Percentiles rank a stretch among this genome's conserved stretches.
Conservation (phyloP, 306 rosid genomes). For the Fragaria ananassa region DNA sequence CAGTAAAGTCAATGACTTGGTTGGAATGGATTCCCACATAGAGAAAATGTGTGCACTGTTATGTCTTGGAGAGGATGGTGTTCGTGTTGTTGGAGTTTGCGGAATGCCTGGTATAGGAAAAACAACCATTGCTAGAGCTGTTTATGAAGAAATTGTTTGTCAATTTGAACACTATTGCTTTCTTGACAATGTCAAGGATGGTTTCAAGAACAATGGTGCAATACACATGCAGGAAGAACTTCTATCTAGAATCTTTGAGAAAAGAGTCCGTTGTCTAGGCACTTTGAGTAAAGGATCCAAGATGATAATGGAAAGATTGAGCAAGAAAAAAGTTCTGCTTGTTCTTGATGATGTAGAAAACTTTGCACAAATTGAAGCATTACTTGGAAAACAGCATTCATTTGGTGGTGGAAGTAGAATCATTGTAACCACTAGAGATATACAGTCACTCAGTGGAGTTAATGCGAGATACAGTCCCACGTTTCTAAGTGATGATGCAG, state of each 20-base stretch:
- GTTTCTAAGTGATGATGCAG: slow-evolving; percentile 8
- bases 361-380: neutral
- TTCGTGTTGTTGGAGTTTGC: slow-evolving; percentile 8
- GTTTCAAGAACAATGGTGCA: neutral
- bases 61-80: neutral
- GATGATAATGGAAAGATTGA: neutral
- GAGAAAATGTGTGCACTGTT: neutral
- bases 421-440: neutral
- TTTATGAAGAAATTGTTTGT: neutral
- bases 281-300: neutral
- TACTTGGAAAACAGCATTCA: neutral
- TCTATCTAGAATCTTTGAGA: neutral
- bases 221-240: neutral
- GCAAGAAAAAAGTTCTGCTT: neutral
- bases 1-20: neutral
- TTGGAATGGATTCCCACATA: slow-evolving; percentile 15
- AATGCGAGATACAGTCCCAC: neutral
- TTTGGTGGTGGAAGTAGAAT: neutral
- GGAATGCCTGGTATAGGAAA: slow-evolving; percentile 22
- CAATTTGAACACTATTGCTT: slow-evolving; percentile 10
- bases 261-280: neutral
- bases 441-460: neutral
- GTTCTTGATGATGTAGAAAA: neutral
- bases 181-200: slow-evolving; percentile 16
- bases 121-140: slow-evolving; percentile 5